Evolutionary conservation across 1,284 basidiomycete species (phyloP), one percentile per base, ranked within the genome.

Genomic region (Ganoderma boninense): DNA sequence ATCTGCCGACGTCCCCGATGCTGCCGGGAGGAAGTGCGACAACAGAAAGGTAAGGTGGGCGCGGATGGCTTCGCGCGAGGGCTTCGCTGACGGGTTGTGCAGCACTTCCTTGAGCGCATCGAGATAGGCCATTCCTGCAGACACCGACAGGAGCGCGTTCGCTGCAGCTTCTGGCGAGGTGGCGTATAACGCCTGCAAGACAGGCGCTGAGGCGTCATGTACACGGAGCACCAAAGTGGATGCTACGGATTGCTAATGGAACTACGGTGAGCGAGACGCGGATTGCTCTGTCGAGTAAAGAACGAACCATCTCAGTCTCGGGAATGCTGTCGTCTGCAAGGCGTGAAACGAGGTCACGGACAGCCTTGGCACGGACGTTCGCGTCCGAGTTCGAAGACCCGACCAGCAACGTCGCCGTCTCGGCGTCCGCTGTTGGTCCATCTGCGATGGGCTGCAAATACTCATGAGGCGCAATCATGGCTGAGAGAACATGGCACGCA

Each of bases 111-210:
- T 79, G 20, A 96, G 82, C 20, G 86, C 80, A 7, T 84, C 80
- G 49, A 95, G 67, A 77, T 89, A 89, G 46, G 84, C 74, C 77
- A 75, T 95, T 76, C 42, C 85, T 82, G 23, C 93, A 78, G 68
- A 90, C 2, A 54, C 23, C 79, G 4, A 87, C 85, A 66, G 87
- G 83, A 14, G 86, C 82, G 74, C 85, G 84, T 57, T 84, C 67
- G 64, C 81, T 75, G 42, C 83, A 75, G 3, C 79, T 71, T 67
- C 80, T 73, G 65, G 92, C 77, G 20, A 81, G 79, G 11, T 82
- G 77, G 0, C 84, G 78, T 96, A 96, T 2, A 97, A 82, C 0
- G 86, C 87, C 46, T 91, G 84, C 14, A 96, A 80, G 11, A 97
- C 92, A 0, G 80, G 75, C 1, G 82, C 71, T 44, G 89, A 86